phyloP scores from a whole-genome alignment of 805 yeast species.

The Jamesozyma jinghongensis region DNA sequence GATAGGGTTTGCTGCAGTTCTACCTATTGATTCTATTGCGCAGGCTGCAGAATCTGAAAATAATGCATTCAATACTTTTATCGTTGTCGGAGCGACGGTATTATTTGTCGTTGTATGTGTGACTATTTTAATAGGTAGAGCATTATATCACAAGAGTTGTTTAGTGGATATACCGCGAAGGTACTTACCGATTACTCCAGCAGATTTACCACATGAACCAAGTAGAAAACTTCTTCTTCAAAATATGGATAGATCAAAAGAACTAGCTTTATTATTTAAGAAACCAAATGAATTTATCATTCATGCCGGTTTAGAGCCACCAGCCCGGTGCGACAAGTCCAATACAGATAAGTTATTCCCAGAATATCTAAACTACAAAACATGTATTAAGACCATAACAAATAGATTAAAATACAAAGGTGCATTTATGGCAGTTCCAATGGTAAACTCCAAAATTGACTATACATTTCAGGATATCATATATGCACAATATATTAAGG shows the following conservation, averaged over 20 bases:
- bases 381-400: constrained; percentile 50
- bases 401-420: constrained; percentile 48
- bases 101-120: constrained; percentile 44
- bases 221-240: constrained; percentile 34
- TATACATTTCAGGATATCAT: constrained; percentile 23
- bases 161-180: constrained; percentile 70
- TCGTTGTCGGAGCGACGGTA: constrained; percentile 65
- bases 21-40: constrained; percentile 72
- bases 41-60: constrained; percentile 45
- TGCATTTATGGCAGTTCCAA: constrained; percentile 31
- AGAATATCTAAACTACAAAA: constrained; percentile 38
- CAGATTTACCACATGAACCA: constrained; percentile 44
- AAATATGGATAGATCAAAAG: constrained; percentile 37
- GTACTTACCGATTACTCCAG: constrained; percentile 58
- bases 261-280: constrained; percentile 32
- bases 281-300: constrained; percentile 36
- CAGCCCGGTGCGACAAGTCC: constrained; percentile 30
- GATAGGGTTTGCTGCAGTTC: constrained; percentile 54
- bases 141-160: constrained; percentile 47
- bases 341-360: constrained; percentile 29
- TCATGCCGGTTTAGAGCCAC: constrained; percentile 47
- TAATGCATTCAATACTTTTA: constrained; percentile 71
- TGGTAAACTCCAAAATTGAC: constrained; percentile 17
- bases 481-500: constrained; percentile 14
- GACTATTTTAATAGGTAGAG: constrained; percentile 47